These are phyloP conservation scores for Erysimum cheiranthoides DNA, from an alignment of 345 rosid species.

Conservation along the genomic window DNA sequence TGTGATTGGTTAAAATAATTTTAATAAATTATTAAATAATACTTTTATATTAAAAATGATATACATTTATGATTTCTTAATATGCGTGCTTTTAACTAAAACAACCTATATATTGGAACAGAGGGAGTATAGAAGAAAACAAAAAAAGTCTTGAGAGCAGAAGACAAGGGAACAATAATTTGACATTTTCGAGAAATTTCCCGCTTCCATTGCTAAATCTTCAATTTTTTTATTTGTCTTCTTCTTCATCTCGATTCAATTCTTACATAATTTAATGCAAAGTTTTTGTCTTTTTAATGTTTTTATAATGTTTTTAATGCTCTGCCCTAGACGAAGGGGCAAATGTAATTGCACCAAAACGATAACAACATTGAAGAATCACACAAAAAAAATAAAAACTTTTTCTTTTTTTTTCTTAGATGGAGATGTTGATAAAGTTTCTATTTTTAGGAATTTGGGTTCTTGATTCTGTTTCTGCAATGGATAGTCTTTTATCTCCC, in stretches of 20 bases:
- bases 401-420: constrained; percentile 29
- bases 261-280: constrained; percentile 4
- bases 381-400: neutral
- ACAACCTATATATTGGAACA: no score
- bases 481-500: constrained; percentile 85
- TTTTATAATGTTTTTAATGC: constrained; percentile 30
- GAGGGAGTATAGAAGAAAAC: constrained; percentile 1
- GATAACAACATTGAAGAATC: neutral
- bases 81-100: no score
- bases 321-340: constrained; percentile 41
- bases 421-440: constrained; percentile 49
- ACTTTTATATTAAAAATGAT: no score
- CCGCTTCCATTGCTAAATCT: constrained; percentile 39
- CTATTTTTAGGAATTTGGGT: constrained; percentile 44
- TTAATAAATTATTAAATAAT: no score
- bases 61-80: no score
- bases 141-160: constrained; percentile 6
- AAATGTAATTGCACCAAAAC: constrained; percentile 26
- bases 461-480: constrained; percentile 45
- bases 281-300: neutral
- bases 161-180: constrained; percentile 67
- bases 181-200: constrained; percentile 54
- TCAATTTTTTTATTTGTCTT: constrained; percentile 36
- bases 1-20: no score
- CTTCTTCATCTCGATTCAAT: constrained; percentile 28